Conservation (phyloP, 202 grass and related monocot species). For the Elaeis oleifera region DNA sequence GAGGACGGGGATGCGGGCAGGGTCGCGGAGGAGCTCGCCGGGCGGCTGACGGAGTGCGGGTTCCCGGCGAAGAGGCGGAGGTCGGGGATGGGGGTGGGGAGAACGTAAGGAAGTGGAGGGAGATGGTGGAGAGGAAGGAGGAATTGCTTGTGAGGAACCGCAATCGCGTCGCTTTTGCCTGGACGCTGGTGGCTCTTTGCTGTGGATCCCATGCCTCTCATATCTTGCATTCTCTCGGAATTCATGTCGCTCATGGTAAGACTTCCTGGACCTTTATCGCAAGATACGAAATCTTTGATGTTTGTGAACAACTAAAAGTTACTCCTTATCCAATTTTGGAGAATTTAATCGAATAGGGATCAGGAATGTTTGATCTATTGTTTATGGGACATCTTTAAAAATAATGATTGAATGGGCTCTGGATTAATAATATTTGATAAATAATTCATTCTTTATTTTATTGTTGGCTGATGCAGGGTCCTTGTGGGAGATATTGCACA, state of each 20-base stretch:
- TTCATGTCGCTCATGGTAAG: conserved; percentile 80
- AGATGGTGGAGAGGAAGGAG: conserved; percentile 78
- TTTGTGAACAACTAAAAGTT: too few relatives aligned
- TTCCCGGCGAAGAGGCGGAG: conserved; percentile 60
- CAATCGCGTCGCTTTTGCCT: conserved; percentile 68
- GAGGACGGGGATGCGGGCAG: conserved; percentile 10
- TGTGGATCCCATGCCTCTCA: conserved; percentile 75
- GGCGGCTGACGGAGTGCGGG: conserved; percentile 58
- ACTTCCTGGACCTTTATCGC: background rate
- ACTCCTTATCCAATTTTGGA: too few relatives aligned
- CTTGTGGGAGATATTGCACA: conserved; percentile 63
- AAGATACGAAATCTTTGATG: background rate
- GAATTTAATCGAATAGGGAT: too few relatives aligned
- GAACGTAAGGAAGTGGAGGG: conserved; percentile 79
- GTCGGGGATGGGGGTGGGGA: conserved; percentile 44
- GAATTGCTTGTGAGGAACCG: conserved; percentile 64
- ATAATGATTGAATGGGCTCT: too few relatives aligned
- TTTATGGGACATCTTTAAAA: too few relatives aligned
- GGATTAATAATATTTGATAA: too few relatives aligned
- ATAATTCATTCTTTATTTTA: background rate
- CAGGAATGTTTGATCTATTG: too few relatives aligned
- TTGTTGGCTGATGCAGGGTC: conserved; percentile 36
- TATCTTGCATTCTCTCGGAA: conserved; percentile 78
- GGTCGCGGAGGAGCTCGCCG: conserved; percentile 54
- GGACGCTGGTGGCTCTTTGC: conserved; percentile 98